Base-by-base conservation (phyloP, 768 basidiomycete species). In the Podaxis pistillaris region DNA sequence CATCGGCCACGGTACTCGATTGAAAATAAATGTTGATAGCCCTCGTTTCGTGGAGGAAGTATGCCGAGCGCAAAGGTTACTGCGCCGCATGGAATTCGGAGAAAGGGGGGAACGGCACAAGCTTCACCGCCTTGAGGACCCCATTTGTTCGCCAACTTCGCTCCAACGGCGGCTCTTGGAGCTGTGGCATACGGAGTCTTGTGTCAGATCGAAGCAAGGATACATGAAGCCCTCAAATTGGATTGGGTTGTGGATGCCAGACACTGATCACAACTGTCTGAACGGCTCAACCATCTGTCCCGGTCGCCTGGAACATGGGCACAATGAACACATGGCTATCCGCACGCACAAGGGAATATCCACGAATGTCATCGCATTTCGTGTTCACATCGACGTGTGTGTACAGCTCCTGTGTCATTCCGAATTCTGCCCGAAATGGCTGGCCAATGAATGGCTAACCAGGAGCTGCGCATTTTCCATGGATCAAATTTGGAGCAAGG, bases 401-500 rank as follows among this genome's bases (percentile, higher is more conserved):
- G 33, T 50, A 28, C 5, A 19, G 44, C 44, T 46, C 44, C 44
- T 46, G 17, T 46, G 15, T 33, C 44, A 17, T 24, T 40, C 54
- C 49, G 57, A 19, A 15, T 46, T 37, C n/a, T 24, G 33, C 33
- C 56, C 56, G 58, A 57, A 51, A n/a, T 30, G 22, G 38, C 46
- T 28, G 46, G 28, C 60, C 40, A 52, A 33, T 33, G 33, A 53
- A 50, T 33, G 47, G 47, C n/a, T 37, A n/a, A 24, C 36, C 24
- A 26, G 59, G 19, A 26, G 51, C 26, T 41, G 26, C 52, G 60
- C 60, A 46, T 56, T 55, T 62, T 37, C 54, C 54, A 17, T 50
- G 61, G 47, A 62, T 62, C 37, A 49, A 41, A 40, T 30, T n/a
- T 50, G 53, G 60, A 33, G 53, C 46, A 55, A 47, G 56, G 41